Base-by-base conservation (phyloP, 176 grass and related monocot genomes). In the Poa annua region DNA sequence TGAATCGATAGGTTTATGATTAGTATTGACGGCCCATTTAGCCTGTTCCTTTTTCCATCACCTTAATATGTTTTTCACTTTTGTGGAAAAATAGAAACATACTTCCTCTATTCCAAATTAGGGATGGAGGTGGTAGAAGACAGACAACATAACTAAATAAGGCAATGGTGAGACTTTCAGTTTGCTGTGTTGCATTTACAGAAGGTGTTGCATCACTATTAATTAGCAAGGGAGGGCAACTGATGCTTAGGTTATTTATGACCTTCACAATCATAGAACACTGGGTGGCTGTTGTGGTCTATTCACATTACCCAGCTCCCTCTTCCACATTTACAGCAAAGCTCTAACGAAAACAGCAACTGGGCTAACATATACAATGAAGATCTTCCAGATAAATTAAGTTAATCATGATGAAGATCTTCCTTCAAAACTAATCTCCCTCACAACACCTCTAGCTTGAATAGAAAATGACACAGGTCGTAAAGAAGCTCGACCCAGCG, bases 181-280 rank as follows among this genome's bases (percentile, higher is more conserved):
- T 73, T 83, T 73, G 75, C 17, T 71, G 42, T 54, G 36, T 49
- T 74, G 25, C 38, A 67, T 74, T 59, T 49, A 25, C 5, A 47
- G 50, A 85, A 50, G 38, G 50, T 21, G 26, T 15, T 26, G 17
- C 32, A 24, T 78, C 55, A 53, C 21, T 79, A 64, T 20, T 54
- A 3, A 36, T 22, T 48, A 52, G 34, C 2, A 73, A 44, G 8
- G 44, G 26, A 42, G 3, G 34, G 19, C 11, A 5, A 14, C 66
- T 73, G 55, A 74, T 48, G 36, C 33, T 32, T 48, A 75, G 51
- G 24, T 76, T 76, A 87, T 57, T 41, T 49, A 87, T 81, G 71
- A 39, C 32, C 70, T 29, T 73, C 8, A 48, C 42, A 73, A 32
- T 50, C 50, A 50, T 16, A 32, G 22, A 72, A 48, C 41, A 25